Evolutionary conservation across 306 rosid species (phyloP).

Genomic region (Sesbania bispinosa): DNA sequence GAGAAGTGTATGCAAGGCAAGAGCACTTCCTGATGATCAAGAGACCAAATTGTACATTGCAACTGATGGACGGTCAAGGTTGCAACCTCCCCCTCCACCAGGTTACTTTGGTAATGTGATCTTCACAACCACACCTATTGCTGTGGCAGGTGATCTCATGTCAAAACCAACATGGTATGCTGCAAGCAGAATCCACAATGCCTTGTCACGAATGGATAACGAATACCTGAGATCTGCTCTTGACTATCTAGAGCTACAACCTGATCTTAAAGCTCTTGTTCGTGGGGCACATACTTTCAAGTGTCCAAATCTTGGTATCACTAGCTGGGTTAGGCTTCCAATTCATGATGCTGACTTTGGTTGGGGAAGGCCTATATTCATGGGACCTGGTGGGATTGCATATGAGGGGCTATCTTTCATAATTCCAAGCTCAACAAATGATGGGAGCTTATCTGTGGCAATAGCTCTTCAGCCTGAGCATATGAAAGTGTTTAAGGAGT

Average conservation of each 20-base stretch:
- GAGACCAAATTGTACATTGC: constrained; percentile 77
- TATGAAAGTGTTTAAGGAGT: constrained; percentile 56
- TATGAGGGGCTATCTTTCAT: constrained; percentile 77
- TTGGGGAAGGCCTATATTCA: constrained; percentile 92
- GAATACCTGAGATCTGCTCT: constrained; percentile 79
- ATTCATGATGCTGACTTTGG: constrained; percentile 94
- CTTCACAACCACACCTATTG: constrained; percentile 74
- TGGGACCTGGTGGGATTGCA: constrained; percentile 96
- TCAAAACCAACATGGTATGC: constrained; percentile 82
- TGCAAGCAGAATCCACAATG: constrained; percentile 70
- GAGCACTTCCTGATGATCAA: constrained; percentile 65
- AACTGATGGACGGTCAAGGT: constrained; percentile 79
- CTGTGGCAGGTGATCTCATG: constrained; percentile 60
- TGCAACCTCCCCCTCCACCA: constrained; percentile 75
- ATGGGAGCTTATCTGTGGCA: constrained; percentile 70
- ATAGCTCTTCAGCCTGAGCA: constrained; percentile 57
- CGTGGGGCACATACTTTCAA: constrained; percentile 81
- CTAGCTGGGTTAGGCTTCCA: constrained; percentile 91
- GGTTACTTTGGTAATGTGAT: constrained; percentile 91
- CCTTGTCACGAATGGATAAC: constrained; percentile 59
- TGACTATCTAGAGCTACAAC: constrained; percentile 80
- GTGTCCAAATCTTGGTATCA: constrained; percentile 92
- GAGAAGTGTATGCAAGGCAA: constrained; percentile 65
- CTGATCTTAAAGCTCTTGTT: constrained; percentile 73
- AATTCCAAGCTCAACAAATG: constrained; percentile 60